These are phyloP conservation scores for Hygrophila difformis DNA, from an alignment of 257 asterid species.

Conservation along the genomic window DNA sequence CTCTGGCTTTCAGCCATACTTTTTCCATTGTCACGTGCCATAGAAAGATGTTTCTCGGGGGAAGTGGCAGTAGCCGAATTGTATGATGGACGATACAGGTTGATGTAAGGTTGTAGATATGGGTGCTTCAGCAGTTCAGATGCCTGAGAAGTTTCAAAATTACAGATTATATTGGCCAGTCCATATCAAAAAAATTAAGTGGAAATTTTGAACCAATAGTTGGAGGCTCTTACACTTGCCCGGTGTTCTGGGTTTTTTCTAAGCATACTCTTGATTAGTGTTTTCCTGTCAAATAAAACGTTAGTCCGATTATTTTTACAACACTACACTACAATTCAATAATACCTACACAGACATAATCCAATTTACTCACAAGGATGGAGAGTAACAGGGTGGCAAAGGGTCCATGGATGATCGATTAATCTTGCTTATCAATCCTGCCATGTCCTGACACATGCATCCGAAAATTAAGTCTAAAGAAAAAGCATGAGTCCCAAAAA, in stretches of 20 bases:
- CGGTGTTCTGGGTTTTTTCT: conserved; percentile 98
- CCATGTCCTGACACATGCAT: conserved; percentile 80
- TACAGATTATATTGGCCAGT: too few relatives aligned
- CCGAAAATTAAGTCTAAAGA: conserved; percentile 8
- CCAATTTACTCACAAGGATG: conserved; percentile 62
- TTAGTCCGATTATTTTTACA: background rate
- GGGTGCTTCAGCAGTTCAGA: conserved; percentile 86
- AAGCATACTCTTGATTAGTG: conserved; percentile 89
- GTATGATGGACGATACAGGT: conserved; percentile 60
- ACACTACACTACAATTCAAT: background rate
- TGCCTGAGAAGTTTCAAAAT: conserved; percentile 77
- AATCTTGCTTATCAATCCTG: conserved; percentile 93
- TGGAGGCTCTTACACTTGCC: conserved; percentile 56
- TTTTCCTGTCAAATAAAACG: conserved; percentile 53
- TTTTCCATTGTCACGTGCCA: conserved; percentile 30
- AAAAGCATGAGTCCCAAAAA: background rate
- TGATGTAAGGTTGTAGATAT: conserved; percentile 67
- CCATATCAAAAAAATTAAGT: conserved; percentile 5
- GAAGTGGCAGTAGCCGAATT: conserved; percentile 21
- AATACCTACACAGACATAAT: background rate
- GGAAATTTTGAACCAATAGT: conserved; percentile 11
- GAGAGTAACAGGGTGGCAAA: conserved; percentile 93
- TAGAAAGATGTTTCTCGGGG: conserved; percentile 38
- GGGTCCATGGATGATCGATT: conserved; percentile 95
- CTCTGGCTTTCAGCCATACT: conserved; percentile 87